phyloP scores from a whole-genome alignment of 1,284 basidiomycete genomes.

The Ceratobasidium sp. region DNA sequence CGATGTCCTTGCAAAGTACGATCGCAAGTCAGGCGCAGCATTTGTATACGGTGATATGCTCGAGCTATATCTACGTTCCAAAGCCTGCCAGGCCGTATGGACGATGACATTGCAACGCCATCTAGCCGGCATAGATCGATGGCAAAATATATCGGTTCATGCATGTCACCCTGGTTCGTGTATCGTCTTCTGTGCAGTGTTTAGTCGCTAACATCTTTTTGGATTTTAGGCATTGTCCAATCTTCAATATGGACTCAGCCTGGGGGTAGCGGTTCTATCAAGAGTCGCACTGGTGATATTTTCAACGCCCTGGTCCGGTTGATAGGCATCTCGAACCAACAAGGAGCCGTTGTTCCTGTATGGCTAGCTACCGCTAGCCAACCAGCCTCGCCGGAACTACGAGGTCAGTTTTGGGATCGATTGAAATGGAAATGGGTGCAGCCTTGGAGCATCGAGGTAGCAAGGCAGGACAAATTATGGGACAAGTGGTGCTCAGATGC shows the following conservation, averaged over 20 bases:
- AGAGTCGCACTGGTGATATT: background rate
- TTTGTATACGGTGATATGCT: conserved; percentile 19
- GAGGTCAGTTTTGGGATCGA: conserved; percentile 41
- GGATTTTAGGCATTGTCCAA: conserved; percentile 1
- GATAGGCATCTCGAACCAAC: conserved; percentile 37
- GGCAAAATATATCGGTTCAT: conserved; percentile 34
- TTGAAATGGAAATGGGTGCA: conserved; percentile 40
- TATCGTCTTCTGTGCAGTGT: background rate
- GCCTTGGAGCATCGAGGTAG: conserved; percentile 23
- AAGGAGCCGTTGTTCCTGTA: conserved; percentile 38
- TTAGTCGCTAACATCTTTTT: background rate
- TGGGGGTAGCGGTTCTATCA: background rate
- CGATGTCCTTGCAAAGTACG: conserved; percentile 31
- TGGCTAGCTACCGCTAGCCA: conserved; percentile 31
- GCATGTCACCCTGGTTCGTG: conserved; percentile 41
- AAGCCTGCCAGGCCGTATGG: conserved; percentile 39
- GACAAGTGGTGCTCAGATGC: conserved; percentile 21
- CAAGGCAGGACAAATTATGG: conserved; percentile 28
- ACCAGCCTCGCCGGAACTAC: conserved; percentile 20
- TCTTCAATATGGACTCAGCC: conserved; percentile 21
- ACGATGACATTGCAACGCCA: conserved; percentile 31
- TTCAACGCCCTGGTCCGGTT: background rate
- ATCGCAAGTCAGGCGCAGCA: background rate
- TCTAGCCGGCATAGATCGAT: background rate
- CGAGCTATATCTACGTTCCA: conserved; percentile 33